Base-by-base conservation (phyloP, 495 filamentous ascomycete species). In the Penicillium flavigenum region DNA sequence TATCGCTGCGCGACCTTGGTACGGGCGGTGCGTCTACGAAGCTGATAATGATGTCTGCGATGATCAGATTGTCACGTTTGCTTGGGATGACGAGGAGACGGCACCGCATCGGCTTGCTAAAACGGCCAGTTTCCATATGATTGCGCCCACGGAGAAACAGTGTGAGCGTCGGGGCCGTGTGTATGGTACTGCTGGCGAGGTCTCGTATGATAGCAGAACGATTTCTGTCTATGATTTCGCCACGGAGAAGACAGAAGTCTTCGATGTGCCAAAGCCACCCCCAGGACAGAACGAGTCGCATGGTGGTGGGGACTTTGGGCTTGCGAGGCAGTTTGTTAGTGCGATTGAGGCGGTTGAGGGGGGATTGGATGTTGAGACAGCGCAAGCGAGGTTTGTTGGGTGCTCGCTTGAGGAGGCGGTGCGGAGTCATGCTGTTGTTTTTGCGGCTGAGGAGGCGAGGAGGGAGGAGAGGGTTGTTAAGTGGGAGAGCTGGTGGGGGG, bases 1-100 rank as follows among this genome's bases (percentile, higher is more conserved):
- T 8, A 78, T 92, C 10, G 79, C 86, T 50, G 53, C 72, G 10
- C 74, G 83, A 19, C 86, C 87, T 17, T 96, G 91, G 92, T 97
- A 90, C 63, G 94, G 94, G 1, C 84, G 92, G 31, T 98, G 95
- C 67, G 94, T 98, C 9, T 98, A 86, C 72, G 94, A 96, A 69
- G 79, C 86, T 16, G 90, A 92, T 68, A 98, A 97, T 65, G 85
- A 91, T 64, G 94, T 79, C 22, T 90, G 87, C 66, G 94, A 98
- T 68, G 90, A 96, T 64, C 93, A 98, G 68, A 74, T 86, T 27
- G 94, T 98, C 9, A 92, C 86, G 0, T 83, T 97, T 22, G 82
- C 79, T 2, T 98, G 94, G 92, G 86, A 91, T 38, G 71, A 75
- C 47, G 64, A 74, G 42, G 43, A 47, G 4, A 20, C 42, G 55